Evolutionary conservation across 1,284 basidiomycete genomes (phyloP), one percentile per base, ranked within the genome.

Genomic region (Naganishia sp.): DNA sequence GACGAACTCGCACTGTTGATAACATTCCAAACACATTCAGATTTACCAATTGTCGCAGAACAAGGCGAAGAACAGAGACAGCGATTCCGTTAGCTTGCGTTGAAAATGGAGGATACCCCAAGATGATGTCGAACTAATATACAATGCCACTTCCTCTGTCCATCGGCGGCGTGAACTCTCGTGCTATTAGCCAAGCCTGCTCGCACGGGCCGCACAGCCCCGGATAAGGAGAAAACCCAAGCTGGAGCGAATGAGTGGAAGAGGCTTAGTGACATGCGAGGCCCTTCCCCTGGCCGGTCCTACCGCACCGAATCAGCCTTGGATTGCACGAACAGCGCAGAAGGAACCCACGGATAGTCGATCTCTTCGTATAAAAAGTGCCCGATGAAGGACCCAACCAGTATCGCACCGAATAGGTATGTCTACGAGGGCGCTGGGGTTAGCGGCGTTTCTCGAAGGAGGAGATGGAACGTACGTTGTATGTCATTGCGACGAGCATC

Each of bases 401-500:
- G 71, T 53, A 81, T 78, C 0, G 80, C 76, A 11, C 69, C 52
- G 69, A 80, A 79, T 65, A 81, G 78, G 67, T 73, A 81, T 16
- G 76, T 76, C 68, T 69, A 42, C n/a, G 42, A 5, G 49, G 56
- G 44, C 31, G 23, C 33, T 10, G 39, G 5, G 28, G 16, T 64
- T 10, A 31, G 44, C 13, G 21, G 55, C 13, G n/a, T 5, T 1
- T 13, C 10, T 39, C 18, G 25, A 49, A 1, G 0, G 16, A 9
- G 33, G 36, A 23, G 7, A 6, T 23, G 36, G 16, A 2, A 53
- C 68, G 61, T 42, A 69, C 68, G 65, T 79, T 79, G 73, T 78
- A 81, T 5, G 79, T 79, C 80, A 81, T 81, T 10, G 80, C 78
- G 36, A 80, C 80, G 46, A 81, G 73, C 80, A 81, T 81, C 68